Conservation (phyloP, 106 monocot genomes). For the Narthecium ossifragum region DNA sequence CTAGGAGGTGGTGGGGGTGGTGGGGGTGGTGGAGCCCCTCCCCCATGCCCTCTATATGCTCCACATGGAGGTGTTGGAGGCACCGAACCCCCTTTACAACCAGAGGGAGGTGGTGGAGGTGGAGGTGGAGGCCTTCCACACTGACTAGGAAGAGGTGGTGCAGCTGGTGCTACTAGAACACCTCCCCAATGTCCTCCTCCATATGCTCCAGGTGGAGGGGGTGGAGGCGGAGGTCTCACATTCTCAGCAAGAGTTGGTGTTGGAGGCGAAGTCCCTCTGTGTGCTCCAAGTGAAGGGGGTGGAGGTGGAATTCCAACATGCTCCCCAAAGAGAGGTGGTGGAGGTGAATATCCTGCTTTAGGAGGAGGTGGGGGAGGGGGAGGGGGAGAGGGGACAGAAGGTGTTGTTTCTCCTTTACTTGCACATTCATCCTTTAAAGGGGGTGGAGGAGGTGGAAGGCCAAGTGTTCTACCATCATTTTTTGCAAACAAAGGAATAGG, state of each 20-base stretch:
- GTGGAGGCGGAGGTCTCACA: slow-evolving; percentile 24
- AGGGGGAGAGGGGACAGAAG: background rate
- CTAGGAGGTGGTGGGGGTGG: slow-evolving; percentile 26
- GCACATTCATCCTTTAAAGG: too few species aligned
- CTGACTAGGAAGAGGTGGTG: too few species aligned
- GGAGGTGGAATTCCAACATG: slow-evolving; percentile 15
- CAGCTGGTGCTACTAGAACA: too few species aligned
- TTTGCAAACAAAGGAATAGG: background rate
- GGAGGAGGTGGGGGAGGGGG: slow-evolving; percentile 3
- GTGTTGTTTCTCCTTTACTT: too few species aligned
- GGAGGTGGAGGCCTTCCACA: slow-evolving; percentile 15
- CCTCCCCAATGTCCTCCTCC: too few species aligned
- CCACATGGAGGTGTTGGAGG: slow-evolving; percentile 23
- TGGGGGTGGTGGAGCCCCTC: slow-evolving; percentile 29
- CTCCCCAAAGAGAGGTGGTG: slow-evolving; percentile 2
- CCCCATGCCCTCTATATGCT: too few species aligned
- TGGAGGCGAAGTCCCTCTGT: slow-evolving; percentile 27
- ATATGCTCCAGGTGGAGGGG: slow-evolving; percentile 25
- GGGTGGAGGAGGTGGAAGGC: background rate
- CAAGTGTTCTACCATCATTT: background rate
- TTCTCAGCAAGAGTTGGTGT: slow-evolving; percentile 17
- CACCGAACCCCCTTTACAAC: slow-evolving; percentile 6
- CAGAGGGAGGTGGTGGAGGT: slow-evolving; percentile 31
- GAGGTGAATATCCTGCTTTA: background rate
- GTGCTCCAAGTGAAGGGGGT: slow-evolving; percentile 21